phyloP scores from a whole-genome alignment of 1,139 yeast species.

The Candida labiduridarum region DNA sequence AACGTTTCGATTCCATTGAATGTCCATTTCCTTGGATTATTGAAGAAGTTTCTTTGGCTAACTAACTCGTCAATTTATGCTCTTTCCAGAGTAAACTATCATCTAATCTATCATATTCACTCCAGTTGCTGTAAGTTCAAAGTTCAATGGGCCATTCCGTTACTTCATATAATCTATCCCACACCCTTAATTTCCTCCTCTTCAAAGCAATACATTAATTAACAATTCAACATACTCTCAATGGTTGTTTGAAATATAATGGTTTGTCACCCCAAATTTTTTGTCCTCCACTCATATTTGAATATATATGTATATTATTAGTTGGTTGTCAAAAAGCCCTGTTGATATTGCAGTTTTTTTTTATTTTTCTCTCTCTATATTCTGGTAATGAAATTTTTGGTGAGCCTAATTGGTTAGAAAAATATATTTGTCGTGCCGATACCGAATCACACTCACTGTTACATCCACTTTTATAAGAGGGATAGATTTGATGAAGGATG shows the following conservation, averaged over 20 bases:
- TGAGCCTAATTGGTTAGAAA: constrained; percentile 16
- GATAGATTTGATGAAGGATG: background rate
- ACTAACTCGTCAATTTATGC: too few relatives aligned
- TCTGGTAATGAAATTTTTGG: constrained; percentile 14
- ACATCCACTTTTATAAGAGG: too few relatives aligned
- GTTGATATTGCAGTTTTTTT: background rate
- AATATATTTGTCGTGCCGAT: constrained; percentile 2
- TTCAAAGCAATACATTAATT: background rate
- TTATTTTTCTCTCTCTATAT: background rate
- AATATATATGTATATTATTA: constrained; percentile 5
- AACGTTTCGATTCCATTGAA: too few relatives aligned
- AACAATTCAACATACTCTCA: constrained; percentile 51
- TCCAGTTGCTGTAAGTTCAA: too few relatives aligned
- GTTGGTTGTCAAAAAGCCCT: constrained; percentile 2
- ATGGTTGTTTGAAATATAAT: constrained; percentile 60
- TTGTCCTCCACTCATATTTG: constrained; percentile 25
- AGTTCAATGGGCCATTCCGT: too few relatives aligned
- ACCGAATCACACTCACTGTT: background rate
- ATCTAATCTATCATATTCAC: too few relatives aligned
- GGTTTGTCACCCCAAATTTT: constrained; percentile 61
- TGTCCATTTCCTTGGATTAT: too few relatives aligned
- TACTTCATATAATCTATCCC: too few relatives aligned
- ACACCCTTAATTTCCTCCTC: background rate
- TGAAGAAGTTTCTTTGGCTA: too few relatives aligned
- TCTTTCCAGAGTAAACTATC: background rate